Percentiles rank a stretch among this genome's conserved stretches.
Evolutionary conservation across 2,329 filamentous ascomycete species (phyloP).

Genomic region (Dactylellina cionopaga): DNA sequence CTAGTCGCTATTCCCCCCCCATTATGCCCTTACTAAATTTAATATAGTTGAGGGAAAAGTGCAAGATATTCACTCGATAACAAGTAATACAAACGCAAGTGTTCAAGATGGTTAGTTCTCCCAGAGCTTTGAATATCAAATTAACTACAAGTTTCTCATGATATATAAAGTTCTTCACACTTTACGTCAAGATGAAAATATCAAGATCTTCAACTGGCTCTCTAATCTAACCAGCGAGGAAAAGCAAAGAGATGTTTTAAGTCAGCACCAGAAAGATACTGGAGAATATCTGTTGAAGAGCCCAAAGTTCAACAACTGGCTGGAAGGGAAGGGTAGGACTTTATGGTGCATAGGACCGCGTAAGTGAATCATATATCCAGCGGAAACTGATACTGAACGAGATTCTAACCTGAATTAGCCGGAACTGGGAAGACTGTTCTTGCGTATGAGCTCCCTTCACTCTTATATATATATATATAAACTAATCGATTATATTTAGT

Average conservation of each 20-base stretch:
- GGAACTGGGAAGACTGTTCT: conserved; percentile 3
- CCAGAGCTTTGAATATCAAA: neutral
- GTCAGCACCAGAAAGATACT: neutral
- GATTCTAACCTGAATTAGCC: neutral
- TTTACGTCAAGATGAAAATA: neutral
- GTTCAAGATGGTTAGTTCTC: neutral
- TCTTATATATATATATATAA: neutral
- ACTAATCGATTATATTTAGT: neutral
- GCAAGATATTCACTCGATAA: neutral
- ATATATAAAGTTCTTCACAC: neutral
- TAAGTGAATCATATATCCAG: neutral
- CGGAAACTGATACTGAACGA: neutral
- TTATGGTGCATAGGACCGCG: conserved; percentile 4
- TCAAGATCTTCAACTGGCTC: conserved; percentile 3
- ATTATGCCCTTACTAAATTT: neutral
- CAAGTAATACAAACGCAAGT: neutral
- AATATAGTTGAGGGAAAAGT: neutral
- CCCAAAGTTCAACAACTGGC: neutral
- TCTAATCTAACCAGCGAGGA: neutral
- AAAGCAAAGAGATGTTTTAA: conserved; percentile 1
- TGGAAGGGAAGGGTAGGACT: neutral
- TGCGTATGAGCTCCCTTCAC: neutral
- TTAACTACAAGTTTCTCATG: neutral
- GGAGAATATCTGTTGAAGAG: neutral
- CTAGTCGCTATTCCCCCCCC: neutral